These are phyloP conservation scores for Pseudonectria foliicola DNA, from an alignment of 2,329 filamentous ascomycete genomes.

Conservation along the genomic window DNA sequence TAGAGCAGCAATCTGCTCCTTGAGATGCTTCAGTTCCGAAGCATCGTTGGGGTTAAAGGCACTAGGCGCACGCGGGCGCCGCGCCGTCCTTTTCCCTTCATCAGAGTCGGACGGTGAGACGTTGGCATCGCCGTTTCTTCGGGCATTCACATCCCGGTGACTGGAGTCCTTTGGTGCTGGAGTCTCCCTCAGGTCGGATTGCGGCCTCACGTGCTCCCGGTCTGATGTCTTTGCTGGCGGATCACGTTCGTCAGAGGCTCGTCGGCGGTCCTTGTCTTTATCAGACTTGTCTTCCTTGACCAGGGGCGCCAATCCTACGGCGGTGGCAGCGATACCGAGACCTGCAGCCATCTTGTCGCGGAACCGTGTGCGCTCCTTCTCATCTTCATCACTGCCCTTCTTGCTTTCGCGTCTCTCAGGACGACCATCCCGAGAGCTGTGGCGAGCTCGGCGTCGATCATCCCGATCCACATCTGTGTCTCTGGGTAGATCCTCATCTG, in stretches of 20 bases:
- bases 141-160: conserved; percentile 32
- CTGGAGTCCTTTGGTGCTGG: conserved; percentile 22
- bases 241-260: conserved; percentile 14
- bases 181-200: conserved; percentile 1
- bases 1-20: conserved; percentile 42
- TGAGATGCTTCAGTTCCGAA: conserved; percentile 40
- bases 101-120: conserved; percentile 34
- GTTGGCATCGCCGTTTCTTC: conserved; percentile 28
- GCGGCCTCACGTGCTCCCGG: conserved; percentile 6
- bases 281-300: conserved; percentile 32
- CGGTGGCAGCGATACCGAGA: conserved; percentile 41
- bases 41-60: conserved; percentile 49
- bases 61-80: conserved; percentile 31
- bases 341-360: conserved; percentile 43
- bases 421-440: conserved; percentile 19
- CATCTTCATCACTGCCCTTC: conserved; percentile 27
- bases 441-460: conserved; percentile 20
- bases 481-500: conserved; percentile 24
- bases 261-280: conserved; percentile 21
- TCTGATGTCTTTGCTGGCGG: conserved; percentile 8
- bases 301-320: conserved; percentile 35
- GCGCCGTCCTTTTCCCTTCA: conserved; percentile 30
- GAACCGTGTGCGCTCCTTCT: conserved; percentile 35
- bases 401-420: conserved; percentile 25
- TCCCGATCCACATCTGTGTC: conserved; percentile 24